These are phyloP conservation scores for Fusarium sp. DNA, from an alignment of 2,329 filamentous ascomycete species.

Conservation along the genomic window DNA sequence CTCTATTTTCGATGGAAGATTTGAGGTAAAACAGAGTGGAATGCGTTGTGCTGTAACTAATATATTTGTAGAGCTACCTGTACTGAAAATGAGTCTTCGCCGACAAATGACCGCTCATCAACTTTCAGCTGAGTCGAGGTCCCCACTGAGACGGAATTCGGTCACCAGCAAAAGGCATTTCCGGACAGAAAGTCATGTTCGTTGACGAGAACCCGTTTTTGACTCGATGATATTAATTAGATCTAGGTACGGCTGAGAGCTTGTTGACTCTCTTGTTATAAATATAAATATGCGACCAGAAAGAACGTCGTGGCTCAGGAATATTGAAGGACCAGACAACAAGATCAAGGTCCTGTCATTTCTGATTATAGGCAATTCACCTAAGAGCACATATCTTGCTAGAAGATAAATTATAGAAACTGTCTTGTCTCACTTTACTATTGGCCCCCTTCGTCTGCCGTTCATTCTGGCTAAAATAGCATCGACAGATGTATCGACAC, in stretches of 20 bases:
- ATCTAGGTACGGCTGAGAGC: no score
- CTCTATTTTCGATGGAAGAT: accelerated
- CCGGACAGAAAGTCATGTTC: not conserved
- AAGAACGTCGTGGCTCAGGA: not conserved
- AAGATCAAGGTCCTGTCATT: not conserved
- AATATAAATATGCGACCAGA: no score
- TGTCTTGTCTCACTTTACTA: not conserved
- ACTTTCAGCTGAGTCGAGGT: not conserved
- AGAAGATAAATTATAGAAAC: no score
- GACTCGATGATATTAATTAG: accelerated
- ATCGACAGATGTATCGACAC: not conserved
- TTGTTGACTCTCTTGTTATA: not conserved
- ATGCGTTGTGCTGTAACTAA: not conserved
- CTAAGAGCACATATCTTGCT: accelerated
- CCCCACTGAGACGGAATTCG: not conserved
- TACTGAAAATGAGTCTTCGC: slow-evolving; percentile 15
- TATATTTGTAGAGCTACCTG: not conserved
- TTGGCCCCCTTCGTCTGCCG: not conserved
- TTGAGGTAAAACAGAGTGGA: not conserved
- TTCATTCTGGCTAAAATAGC: not conserved
- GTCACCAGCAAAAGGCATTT: not conserved
- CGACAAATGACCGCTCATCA: slow-evolving; percentile 3
- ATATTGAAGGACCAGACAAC: not conserved
- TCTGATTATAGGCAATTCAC: no score
- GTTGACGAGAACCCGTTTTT: not conserved